Evolutionary conservation across 2,329 filamentous ascomycete genomes (phyloP), one percentile per base, ranked within the genome.

Genomic region (Colletotrichum caudatum): DNA sequence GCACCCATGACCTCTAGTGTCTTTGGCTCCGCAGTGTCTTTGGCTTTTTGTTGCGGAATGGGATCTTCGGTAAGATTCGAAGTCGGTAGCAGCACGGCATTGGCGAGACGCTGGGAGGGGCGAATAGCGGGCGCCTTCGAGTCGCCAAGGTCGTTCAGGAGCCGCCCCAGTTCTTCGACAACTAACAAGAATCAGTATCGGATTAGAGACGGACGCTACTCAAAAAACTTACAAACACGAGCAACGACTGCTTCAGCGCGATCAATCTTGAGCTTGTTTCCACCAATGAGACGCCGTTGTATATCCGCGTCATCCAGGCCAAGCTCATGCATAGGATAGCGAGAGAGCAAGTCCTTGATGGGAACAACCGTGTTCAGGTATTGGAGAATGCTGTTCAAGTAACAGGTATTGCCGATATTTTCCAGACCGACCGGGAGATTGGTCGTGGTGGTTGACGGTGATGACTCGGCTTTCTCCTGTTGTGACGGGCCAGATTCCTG

Each of bases 341-440:
- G 86, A 69, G 97, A 85, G 3, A 98, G 91, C 74, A 98, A 88
- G 6, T 96, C 88, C 61, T 95, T 90, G 39, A 98, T 86, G 2
- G 93, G 91, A 73, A 91, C 92, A 66, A 98, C 89, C 0, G 95
- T 97, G 79, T 97, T 98, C 75, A 98, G 92, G 78, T 97, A 98
- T 77, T 99, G 96, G 12, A 99, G 86, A 60, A 99, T 88, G 81
- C 95, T 98, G 84, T 99, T 99, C 66, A 99, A 87, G 77, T 99
- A 99, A 80, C 96, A 99, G 0, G 97, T 99, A 78, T 99, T 99
- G 71, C 96, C 95, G 69, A 98, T 97, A 76, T 98, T 99, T 74
- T 91, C 89, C 7, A 98, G 87, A 0, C 96, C 96, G 29, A 97
- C 93, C 0, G 96, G 96, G 80, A 93, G 90, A 66, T 84, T 77